These are phyloP conservation scores for Parascedosporium putredinis DNA, from an alignment of 2,329 filamentous ascomycete species.

Conservation along the genomic window DNA sequence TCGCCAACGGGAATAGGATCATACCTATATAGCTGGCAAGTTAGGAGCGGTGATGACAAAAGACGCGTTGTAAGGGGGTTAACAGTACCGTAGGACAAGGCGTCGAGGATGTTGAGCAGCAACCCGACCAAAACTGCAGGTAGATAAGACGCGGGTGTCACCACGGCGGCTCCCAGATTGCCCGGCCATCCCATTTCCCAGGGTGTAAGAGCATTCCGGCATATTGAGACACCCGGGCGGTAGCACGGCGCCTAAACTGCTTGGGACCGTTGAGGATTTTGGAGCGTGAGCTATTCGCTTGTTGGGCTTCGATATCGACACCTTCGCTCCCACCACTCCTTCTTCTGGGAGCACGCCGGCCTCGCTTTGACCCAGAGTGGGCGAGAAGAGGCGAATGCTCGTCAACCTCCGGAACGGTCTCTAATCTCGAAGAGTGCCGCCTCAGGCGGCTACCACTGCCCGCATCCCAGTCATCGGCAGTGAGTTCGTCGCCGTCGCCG, in stretches of 20 bases:
- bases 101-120: constrained; percentile 86
- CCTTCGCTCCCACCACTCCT: constrained; percentile 22
- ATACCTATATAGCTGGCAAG: constrained; percentile 43
- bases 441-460: constrained; percentile 6
- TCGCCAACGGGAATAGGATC: constrained; percentile 89
- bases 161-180: constrained; percentile 52
- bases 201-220: constrained; percentile 39
- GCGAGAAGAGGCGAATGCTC: constrained; percentile 38
- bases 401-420: constrained; percentile 7
- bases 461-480: constrained; percentile 12
- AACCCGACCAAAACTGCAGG: constrained; percentile 84
- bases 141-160: constrained; percentile 60
- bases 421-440: not conserved
- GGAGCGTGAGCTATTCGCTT: not conserved
- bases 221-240: not conserved
- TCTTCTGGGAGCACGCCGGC: constrained; percentile 25
- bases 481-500: constrained; percentile 10
- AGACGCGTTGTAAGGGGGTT: not conserved
- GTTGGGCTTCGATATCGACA: constrained; percentile 14
- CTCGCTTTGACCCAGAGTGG: constrained; percentile 39
- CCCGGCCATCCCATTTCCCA: constrained; percentile 59
- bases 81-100: constrained; percentile 71
- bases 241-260: constrained; percentile 6
- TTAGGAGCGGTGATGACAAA: not conserved
- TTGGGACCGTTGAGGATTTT: not conserved